Evolutionary conservation across 768 basidiomycete genomes (phyloP), one percentile per base, ranked within the genome.

Genomic region (Phaeotremella skinneri): DNA sequence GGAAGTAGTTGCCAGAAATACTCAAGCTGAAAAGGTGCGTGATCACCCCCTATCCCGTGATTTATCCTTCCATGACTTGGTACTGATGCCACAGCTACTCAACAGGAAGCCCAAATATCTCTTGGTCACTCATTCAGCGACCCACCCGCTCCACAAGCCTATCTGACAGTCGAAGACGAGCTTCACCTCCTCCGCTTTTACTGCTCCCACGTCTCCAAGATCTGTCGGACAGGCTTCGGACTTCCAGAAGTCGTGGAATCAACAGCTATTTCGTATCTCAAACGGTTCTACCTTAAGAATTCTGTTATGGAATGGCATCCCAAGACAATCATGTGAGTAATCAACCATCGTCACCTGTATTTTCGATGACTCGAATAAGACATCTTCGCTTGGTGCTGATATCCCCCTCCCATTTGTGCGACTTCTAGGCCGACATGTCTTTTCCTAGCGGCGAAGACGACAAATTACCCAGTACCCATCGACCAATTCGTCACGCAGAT

Each of bases 271-370:
- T 86, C 83, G 56, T 99, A 96, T 77, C 80, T 99, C 66, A 98
- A 98, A 76, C 83, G 96, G 3, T 99, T 99, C 78, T 99, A 98
- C 74, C 82, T 98, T 55, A 88, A 88, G 79, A 98, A 98, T 72
- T 98, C 93, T 1, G 91, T 92, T 53, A 97, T 98, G 92, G 96
- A 98, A 74, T 97, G 91, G 87, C 96, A 98, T 79, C 96, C 96
- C 0, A 94, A 93, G 79, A 92, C 90, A 71, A 90, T 99, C 70
- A 99, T 99, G 96, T 96, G 70, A 49, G 87, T 77, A 7, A 13
- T n/a, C 37, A 37, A 14, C 26, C 11, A 34, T 27, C 31, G 51
- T 30, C 23, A 52, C 45, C 25, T 11, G 45, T 9, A 17, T 17
- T 27, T 34, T 14, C 34, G 49, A 52, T 42, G n/a, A n/a, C n/a